Evolutionary conservation across 2,329 filamentous ascomycete species (phyloP).

Genomic region (Penicillium sp.): DNA sequence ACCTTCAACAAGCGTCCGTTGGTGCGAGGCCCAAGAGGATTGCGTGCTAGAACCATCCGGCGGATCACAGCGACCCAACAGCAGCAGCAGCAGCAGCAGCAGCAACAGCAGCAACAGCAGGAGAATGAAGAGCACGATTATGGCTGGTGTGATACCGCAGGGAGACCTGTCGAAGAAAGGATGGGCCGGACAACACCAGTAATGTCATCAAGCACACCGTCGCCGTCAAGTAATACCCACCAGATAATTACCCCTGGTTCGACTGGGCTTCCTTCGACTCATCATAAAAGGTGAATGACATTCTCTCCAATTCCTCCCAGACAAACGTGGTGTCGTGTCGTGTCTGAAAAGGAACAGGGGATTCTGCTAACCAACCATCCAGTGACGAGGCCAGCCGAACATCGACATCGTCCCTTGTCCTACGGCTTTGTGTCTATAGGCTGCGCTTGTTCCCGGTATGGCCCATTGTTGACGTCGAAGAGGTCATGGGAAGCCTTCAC

Average conservation of each 20-base stretch:
- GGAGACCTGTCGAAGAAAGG: not conserved
- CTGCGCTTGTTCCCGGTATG: conserved; percentile 3
- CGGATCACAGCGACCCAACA: conserved; percentile 6
- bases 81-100: not conserved
- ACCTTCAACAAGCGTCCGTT: conserved; percentile 7
- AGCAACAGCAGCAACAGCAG: not conserved
- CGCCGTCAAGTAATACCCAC: not conserved
- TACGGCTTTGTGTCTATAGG: not conserved
- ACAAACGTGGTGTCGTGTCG: not conserved
- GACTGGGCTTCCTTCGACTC: not conserved
- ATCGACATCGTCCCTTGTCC: not conserved
- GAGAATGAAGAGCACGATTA: not conserved
- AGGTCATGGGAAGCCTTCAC: not conserved
- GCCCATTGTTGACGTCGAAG: conserved; percentile 6
- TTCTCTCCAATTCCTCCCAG: not conserved
- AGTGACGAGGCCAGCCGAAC: not conserved
- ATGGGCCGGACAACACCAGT: not conserved
- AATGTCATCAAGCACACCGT: not conserved
- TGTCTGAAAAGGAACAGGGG: not conserved
- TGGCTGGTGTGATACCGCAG: not conserved
- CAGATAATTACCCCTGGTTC: not conserved
- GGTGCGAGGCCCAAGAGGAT: conserved; percentile 4
- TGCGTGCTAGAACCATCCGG: not conserved
- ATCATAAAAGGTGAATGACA: not conserved
- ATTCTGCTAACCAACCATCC: not conserved